These are phyloP conservation scores for Sclerotinia glacialis DNA, from an alignment of 2,329 filamentous ascomycete species.

Conservation along the genomic window DNA sequence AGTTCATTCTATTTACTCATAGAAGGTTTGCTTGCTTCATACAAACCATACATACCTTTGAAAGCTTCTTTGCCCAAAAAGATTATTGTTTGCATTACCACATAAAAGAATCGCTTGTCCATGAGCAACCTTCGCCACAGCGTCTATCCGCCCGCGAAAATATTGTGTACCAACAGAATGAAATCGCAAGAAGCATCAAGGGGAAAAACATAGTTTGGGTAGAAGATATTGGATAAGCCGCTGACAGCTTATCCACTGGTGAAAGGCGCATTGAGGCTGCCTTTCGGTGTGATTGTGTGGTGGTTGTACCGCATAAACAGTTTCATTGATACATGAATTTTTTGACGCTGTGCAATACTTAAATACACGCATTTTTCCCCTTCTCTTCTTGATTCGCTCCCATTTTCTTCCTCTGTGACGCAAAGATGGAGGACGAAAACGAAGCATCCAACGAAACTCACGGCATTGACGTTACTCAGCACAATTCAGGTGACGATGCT, in stretches of 20 bases:
- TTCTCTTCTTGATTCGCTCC: not conserved
- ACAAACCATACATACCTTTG: not conserved
- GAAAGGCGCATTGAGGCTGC: conserved; percentile 7
- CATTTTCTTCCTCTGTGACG: not conserved
- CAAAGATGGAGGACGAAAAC: conserved; percentile 11
- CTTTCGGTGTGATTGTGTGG: conserved; percentile 8
- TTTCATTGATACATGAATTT: conserved; percentile 1
- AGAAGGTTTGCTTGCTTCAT: not conserved
- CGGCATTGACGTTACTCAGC: not conserved
- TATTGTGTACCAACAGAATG: not conserved
- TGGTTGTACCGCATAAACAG: conserved; percentile 4
- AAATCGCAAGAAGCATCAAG: conserved; percentile 11
- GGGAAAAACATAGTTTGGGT: not conserved
- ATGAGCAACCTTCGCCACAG: not conserved
- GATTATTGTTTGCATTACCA: not conserved
- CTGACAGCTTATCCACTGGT: not conserved
- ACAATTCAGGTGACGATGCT: not conserved
- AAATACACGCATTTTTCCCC: conserved; percentile 2
- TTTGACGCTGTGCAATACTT: conserved; percentile 16
- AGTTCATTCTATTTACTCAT: not conserved
- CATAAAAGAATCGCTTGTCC: not conserved
- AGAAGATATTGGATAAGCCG: not conserved
- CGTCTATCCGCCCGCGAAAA: not conserved
- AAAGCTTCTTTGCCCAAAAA: not conserved
- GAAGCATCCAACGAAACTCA: conserved; percentile 2